Base-by-base conservation (phyloP, 164 flowering plant species). In the grape (Vitis vinifera) region DNA sequence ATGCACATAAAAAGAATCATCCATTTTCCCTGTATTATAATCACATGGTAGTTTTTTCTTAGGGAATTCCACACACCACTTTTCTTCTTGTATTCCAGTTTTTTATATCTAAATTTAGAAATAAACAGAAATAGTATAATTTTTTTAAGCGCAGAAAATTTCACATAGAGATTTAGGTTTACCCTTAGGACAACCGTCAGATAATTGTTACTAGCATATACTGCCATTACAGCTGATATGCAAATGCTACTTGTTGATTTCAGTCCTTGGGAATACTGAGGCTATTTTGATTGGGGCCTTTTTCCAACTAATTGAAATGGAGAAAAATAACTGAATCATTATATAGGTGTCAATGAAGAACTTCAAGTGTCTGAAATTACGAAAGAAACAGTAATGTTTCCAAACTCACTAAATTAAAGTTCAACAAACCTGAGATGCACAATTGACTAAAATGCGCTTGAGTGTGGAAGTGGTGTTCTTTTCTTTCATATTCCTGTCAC, bases 381-480 rank as follows among this genome's bases (percentile, higher is more conserved):
- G 5, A 62, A 56, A 12, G 59, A 9, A 56, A 30, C 27, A 1
- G 27, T 23, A 72, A 44, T 11, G 29, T 27, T 37, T 62, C 53
- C 59, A 16, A 27, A 56, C 1, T 23, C 27, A 23, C 19, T 49
- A 5, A 51, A 12, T 14, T 15, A 44, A 48, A 69, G 53, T 30
- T 44, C 14, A 47, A 81, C 80, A 63, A 55, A 84, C 97, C 97
- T 91, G 89, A 51, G 87, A 63, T 49, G 89, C 76, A 79, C 93
- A 91, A 70, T 70, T 88, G 3, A 78, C 77, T 65, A 91, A 80
- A 72, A 89, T 79, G 59, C 89, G 85, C 71, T 79, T 82, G 49
- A 91, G 80, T 4, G 72, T 30, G 47, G 85, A 75, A 57, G 80
- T 77, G 15, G 86, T 62, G 51, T 76, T 86, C 77, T 66, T 83